Percentiles rank a stretch among this genome's conserved stretches.
Conservation (phyloP, 805 yeast genomes). For the Candida loeiensis region DNA sequence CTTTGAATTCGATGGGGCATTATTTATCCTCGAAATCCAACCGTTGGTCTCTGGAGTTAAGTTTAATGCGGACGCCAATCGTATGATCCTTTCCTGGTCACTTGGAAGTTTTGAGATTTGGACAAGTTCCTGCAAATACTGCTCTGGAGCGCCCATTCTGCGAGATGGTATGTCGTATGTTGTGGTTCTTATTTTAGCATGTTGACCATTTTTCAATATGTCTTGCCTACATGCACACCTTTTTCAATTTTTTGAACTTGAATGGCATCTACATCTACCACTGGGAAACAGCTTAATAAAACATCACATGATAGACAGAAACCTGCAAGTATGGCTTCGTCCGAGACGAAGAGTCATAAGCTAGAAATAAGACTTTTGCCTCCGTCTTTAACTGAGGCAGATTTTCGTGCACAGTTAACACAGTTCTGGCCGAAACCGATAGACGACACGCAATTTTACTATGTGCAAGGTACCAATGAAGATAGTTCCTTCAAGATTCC, state of each 20-base stretch:
- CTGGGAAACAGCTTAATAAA: neutral
- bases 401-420: conserved; percentile 19
- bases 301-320: neutral
- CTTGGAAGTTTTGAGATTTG: conserved; percentile 18
- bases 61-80: conserved; percentile 20
- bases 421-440: conserved; percentile 11
- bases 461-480: conserved; percentile 17
- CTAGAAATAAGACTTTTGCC: conserved; percentile 23
- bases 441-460: conserved; percentile 9
- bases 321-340: neutral
- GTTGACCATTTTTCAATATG: too few relatives aligned
- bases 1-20: conserved; percentile 8
- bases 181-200: too few relatives aligned
- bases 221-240: neutral
- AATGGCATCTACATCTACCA: neutral
- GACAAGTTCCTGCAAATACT: conserved; percentile 31
- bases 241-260: neutral
- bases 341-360: conserved; percentile 2
- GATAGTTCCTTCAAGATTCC: conserved; percentile 19
- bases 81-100: conserved; percentile 18
- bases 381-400: conserved; percentile 16
- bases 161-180: too few relatives aligned
- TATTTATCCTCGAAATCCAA: conserved; percentile 24
- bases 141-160: conserved; percentile 9
- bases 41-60: conserved; percentile 25